These are phyloP conservation scores for Hypoxylon crocopeplum DNA, from an alignment of 495 filamentous ascomycete genomes.

Conservation along the genomic window DNA sequence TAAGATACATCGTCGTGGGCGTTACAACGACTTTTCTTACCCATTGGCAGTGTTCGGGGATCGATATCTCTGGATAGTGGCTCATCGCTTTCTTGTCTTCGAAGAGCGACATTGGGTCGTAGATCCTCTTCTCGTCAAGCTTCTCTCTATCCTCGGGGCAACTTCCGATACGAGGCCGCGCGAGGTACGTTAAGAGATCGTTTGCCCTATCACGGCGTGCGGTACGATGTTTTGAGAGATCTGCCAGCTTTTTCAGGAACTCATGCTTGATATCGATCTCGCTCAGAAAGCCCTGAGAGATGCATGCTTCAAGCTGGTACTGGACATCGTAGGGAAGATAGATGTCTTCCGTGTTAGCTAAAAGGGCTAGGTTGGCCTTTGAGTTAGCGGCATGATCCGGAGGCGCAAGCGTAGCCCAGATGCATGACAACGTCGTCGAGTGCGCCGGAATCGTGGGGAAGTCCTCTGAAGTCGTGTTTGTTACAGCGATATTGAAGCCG, in stretches of 20 bases:
- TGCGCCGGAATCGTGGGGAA: slow-evolving; percentile 23
- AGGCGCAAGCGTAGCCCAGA: slow-evolving; percentile 68
- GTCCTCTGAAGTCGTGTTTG: slow-evolving; percentile 42
- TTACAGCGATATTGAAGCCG: slow-evolving; percentile 75
- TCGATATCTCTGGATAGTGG: slow-evolving; percentile 57
- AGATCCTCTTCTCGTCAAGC: slow-evolving; percentile 61
- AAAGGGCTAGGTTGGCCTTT: slow-evolving; percentile 44
- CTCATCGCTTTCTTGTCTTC: slow-evolving; percentile 51
- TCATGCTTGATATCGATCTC: slow-evolving; percentile 72
- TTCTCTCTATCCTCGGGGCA: slow-evolving; percentile 34
- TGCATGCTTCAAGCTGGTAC: slow-evolving; percentile 92
- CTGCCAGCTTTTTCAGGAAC: slow-evolving; percentile 68
- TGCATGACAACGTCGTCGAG: slow-evolving; percentile 31
- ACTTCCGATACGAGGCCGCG: slow-evolving; percentile 32
- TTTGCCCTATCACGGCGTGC: slow-evolving; percentile 43
- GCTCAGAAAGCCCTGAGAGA: slow-evolving; percentile 80
- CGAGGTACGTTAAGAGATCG: slow-evolving; percentile 49
- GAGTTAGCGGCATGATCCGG: slow-evolving; percentile 17
- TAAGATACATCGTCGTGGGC: slow-evolving; percentile 80
- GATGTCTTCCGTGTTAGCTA: slow-evolving; percentile 42
- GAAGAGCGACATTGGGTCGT: slow-evolving; percentile 80
- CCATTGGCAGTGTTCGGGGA: slow-evolving; percentile 75
- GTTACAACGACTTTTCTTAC: slow-evolving; percentile 80
- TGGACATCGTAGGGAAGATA: slow-evolving; percentile 74
- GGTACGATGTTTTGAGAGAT: slow-evolving; percentile 44